Evolutionary conservation across 2,329 filamentous ascomycete species (phyloP).

Genomic region (Zymoseptoria pseudotritici): DNA sequence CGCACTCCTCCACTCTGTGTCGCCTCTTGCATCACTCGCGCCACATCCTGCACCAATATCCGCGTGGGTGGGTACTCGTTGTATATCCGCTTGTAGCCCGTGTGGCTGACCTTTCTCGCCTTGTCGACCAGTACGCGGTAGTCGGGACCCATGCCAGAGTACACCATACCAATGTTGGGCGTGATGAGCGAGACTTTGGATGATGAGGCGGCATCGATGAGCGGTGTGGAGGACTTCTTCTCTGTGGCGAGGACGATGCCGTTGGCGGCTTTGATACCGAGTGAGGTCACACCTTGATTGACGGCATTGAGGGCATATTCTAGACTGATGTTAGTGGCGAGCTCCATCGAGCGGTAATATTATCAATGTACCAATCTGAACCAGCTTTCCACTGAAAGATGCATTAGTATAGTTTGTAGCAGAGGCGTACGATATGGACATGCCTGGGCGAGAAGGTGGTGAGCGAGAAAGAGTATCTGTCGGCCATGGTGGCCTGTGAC

Average conservation of each 20-base stretch:
- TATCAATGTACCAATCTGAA: constrained; percentile 75
- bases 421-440: constrained; percentile 30
- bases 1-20: constrained; percentile 96
- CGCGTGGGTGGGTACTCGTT: constrained; percentile 99
- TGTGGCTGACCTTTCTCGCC: constrained; percentile 96
- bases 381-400: constrained; percentile 81
- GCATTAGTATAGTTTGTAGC: constrained; percentile 37
- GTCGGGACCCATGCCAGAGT: constrained; percentile 97
- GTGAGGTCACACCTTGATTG: constrained; percentile 96
- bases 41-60: constrained; percentile 98
- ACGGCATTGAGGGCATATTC: constrained; percentile 99
- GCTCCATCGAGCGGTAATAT: background rate
- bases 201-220: constrained; percentile 89
- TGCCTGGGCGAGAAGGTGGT: constrained; percentile 99
- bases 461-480: constrained; percentile 98
- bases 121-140: constrained; percentile 97
- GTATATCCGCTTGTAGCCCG: constrained; percentile 98
- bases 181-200: constrained; percentile 98
- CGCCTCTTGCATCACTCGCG: constrained; percentile 96
- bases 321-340: constrained; percentile 33
- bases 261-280: constrained; percentile 99
- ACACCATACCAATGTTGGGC: constrained; percentile 99
- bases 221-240: constrained; percentile 97
- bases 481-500: constrained; percentile 62
- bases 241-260: constrained; percentile 97